phyloP scores from a whole-genome alignment of 768 basidiomycete species.

The Trametopsis cervina region DNA sequence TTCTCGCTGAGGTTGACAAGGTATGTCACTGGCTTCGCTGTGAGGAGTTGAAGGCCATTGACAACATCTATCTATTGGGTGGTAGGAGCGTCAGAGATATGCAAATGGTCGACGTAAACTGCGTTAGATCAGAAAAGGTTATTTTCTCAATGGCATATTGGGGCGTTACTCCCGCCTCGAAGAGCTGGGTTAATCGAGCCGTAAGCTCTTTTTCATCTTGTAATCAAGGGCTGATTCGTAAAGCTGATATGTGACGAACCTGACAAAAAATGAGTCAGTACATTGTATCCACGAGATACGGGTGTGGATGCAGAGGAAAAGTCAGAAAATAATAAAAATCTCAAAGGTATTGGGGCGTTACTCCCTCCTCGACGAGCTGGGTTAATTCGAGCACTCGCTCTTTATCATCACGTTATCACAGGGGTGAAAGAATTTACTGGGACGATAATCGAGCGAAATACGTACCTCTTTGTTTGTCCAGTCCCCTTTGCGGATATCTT shows the following conservation, averaged over 20 bases:
- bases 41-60: slow-evolving; percentile 83
- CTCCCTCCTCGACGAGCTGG: slow-evolving; percentile 48
- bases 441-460: slow-evolving; percentile 2
- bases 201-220: slow-evolving; percentile 73
- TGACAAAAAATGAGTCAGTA: background rate
- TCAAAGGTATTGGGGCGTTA: slow-evolving; percentile 34
- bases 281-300: no score
- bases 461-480: slow-evolving; percentile 97
- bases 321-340: slow-evolving; percentile 27
- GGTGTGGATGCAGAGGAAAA: slow-evolving; percentile 6
- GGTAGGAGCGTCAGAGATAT: slow-evolving; percentile 1
- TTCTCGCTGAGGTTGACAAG: slow-evolving; percentile 94
- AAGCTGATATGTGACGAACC: background rate
- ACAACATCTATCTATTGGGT: slow-evolving; percentile 74
- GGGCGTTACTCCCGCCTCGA: slow-evolving; percentile 93
- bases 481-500: slow-evolving; percentile 87
- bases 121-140: no score
- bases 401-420: slow-evolving; percentile 35
- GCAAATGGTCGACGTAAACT: slow-evolving; percentile 7
- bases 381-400: slow-evolving; percentile 44
- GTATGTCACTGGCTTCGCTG: slow-evolving; percentile 96
- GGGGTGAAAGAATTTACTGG: background rate
- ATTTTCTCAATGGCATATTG: slow-evolving; percentile 62
- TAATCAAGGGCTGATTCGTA: no score
- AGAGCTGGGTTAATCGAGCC: slow-evolving; percentile 94